Evolutionary conservation across 2,329 filamentous ascomycete genomes (phyloP).

Genomic region (Trichocomaceae sp.): DNA sequence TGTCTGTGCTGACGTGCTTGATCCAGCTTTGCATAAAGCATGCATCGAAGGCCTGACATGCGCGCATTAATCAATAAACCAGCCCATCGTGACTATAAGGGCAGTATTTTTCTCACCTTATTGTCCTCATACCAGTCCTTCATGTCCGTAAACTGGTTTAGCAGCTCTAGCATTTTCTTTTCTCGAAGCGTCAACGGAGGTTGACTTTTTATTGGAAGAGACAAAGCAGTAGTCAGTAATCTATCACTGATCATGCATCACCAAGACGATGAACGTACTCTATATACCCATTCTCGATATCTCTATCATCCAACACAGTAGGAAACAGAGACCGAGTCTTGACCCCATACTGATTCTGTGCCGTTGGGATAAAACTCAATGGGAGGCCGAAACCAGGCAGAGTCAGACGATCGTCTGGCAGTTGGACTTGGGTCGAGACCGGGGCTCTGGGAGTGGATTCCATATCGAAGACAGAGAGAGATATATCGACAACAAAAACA

Average conservation of each 20-base stretch:
- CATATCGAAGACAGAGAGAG: constrained; percentile 1
- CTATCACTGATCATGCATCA: background rate
- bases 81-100: background rate
- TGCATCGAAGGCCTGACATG: constrained; percentile 27
- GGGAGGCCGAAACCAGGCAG: constrained; percentile 31
- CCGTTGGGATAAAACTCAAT: constrained; percentile 21
- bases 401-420: constrained; percentile 14
- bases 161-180: constrained; percentile 32
- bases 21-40: constrained; percentile 27
- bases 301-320: constrained; percentile 27
- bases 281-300: constrained; percentile 24
- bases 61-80: background rate
- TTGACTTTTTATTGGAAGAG: constrained; percentile 15
- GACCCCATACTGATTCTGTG: constrained; percentile 25
- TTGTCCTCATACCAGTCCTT: constrained; percentile 28
- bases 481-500: background rate
- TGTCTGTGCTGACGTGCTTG: constrained; percentile 19
- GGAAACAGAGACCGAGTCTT: constrained; percentile 26
- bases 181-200: constrained; percentile 32
- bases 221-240: background rate
- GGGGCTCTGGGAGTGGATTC: background rate
- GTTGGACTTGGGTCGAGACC: constrained; percentile 8
- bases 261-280: constrained; percentile 18
- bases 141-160: constrained; percentile 38
- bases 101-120: constrained; percentile 21